phyloP scores from a whole-genome alignment of 2,329 filamentous ascomycete genomes.

The Phaeosphaeria sp. region DNA sequence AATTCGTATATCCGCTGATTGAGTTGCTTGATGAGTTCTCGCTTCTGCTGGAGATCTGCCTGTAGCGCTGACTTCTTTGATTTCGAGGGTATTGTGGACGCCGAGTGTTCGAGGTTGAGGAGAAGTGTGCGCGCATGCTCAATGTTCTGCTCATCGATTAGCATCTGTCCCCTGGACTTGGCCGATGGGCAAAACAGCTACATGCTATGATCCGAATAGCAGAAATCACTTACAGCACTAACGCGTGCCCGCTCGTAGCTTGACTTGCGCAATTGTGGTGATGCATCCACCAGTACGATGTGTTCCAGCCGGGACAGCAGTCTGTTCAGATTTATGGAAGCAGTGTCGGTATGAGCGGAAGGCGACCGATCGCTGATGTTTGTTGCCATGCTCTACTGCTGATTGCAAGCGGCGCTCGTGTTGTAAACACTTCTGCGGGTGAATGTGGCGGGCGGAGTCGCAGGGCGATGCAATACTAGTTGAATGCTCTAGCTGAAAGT shows the following conservation, averaged over 20 bases:
- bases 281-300: conserved; percentile 67
- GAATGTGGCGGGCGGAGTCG: background rate
- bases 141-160: conserved; percentile 63
- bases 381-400: conserved; percentile 22
- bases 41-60: conserved; percentile 68
- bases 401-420: background rate
- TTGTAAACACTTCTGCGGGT: background rate
- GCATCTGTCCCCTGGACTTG: background rate
- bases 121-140: conserved; percentile 74
- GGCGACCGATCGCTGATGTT: conserved; percentile 24
- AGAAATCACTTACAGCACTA: conserved; percentile 54
- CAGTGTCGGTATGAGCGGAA: conserved; percentile 32
- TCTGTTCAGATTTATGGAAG: conserved; percentile 63
- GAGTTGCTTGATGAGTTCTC: conserved; percentile 70
- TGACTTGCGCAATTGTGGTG: conserved; percentile 65
- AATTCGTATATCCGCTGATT: conserved; percentile 72
- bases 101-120: conserved; percentile 73
- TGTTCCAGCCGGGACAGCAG: conserved; percentile 71
- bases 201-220: background rate
- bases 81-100: conserved; percentile 53
- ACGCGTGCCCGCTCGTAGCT: conserved; percentile 71
- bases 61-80: conserved; percentile 67
- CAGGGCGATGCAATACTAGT: background rate
- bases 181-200: background rate
- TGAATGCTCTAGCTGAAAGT: background rate